Evolutionary conservation across 2,329 filamentous ascomycete species (phyloP), one percentile per base, ranked within the genome.

Genomic region (Nothophoma quercina): DNA sequence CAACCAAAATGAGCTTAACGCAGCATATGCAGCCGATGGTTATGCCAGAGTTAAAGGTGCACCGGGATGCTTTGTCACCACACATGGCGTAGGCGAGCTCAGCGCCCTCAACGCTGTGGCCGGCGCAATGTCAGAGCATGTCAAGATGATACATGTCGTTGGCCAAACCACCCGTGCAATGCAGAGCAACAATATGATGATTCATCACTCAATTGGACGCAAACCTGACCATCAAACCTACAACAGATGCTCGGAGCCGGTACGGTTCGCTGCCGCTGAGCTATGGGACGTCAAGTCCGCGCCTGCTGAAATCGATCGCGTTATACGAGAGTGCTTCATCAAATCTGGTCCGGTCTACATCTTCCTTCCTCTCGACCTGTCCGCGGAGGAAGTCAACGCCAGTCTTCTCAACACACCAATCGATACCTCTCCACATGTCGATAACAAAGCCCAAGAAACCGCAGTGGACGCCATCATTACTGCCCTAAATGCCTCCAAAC

Each of bases 1-100:
- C 53, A 85, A 81, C 55, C 76, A 78, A 46, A 86, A 85, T 59
- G 83, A 86, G 66, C 77, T 86, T 39, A 85, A 85, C 56, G 80
- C 81, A 3, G 81, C 76, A 2, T 85, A 85, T 54, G 81, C 82
- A 0, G 81, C 81, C 2, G 84, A 86, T 56, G 84, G 82, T 2
- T 86, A 86, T 58, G 78, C 81, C 3, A 73, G 83, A 10, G 76
- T 83, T 52, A 83, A 83, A 56, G 80, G 80, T 5, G 69, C 81
- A 6, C 75, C 76, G 3, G 77, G 77, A 7, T 75, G 74, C 43
- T 51, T 85, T 7, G 73, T 86, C 25, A 87, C 85, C 1, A 85
- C 84, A 0, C 85, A 85, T 60, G 85, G 84, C 4, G 84, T 87
- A 1, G 85, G 84, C 52, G 78, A 80, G 56, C 59, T 80, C 5